Evolutionary conservation across 352 stramenopile genomes (phyloP), one percentile per base, ranked within the genome.

Genomic region (Pythium aquatile): DNA sequence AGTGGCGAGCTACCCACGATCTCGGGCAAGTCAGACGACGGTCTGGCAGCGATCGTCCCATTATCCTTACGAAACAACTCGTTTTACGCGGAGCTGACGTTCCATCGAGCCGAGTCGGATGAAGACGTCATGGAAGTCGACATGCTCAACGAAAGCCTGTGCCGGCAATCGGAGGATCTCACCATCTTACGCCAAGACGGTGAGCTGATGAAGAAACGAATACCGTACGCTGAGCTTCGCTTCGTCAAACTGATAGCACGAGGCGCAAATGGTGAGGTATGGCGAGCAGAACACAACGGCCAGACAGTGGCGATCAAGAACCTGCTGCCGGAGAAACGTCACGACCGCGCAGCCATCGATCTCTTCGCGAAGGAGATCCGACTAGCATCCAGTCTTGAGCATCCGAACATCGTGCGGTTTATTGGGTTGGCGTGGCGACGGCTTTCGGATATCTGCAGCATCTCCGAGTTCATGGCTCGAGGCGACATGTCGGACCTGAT

Each of bases 361-460:
- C 39, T 76, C 8, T 91, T 91, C 26, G 63, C 78, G 20, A 72
- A 79, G 16, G 82, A 91, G 39, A 78, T 89, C 10, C 71, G 77
- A 0, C 69, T 91, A 0, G 75, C 73, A 0, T 74, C 82, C 0
- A 61, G 67, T 29, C 65, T 91, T 0, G 76, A 78, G 2, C 82
- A 91, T 33, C 79, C 78, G 2, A 88, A 87, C 60, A 88, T 91
- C n/a, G 82, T 89, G 26, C 73, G 69, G 6, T 91, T 89, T 51
- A 72, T 89, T 16, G 78, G 82, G 3, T 37, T 89, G 2, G 75
- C 80, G n/a, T 91, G 82, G 82, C 73, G 68, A 11, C 66, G 64
- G 11, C 58, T 87, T 5, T 71, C 73, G 0, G 78, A 91, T 26
- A 44, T 91, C 24, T 82, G 71, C 29, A 85, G 83, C 33, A 68